Conservation (phyloP, 164 flowering plant species). For the Chimonanthus salicifolius region DNA sequence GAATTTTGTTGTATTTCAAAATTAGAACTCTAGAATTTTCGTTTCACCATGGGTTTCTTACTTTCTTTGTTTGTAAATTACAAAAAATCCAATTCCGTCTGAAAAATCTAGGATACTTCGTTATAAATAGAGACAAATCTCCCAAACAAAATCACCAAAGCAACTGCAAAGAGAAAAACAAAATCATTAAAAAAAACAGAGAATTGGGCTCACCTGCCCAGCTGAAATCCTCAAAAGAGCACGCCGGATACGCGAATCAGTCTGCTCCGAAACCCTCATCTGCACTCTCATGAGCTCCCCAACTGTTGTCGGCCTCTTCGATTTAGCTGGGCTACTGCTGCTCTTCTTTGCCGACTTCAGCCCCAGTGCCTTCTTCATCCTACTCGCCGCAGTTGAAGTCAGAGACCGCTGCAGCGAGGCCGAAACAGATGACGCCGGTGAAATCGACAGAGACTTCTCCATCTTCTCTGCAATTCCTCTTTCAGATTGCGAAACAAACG, state of each 20-base stretch:
- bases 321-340: conserved; percentile 20
- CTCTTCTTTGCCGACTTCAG: conserved; percentile 29
- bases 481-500: conserved; percentile 35
- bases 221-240: conserved; percentile 74
- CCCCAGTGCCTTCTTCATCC: conserved; percentile 75
- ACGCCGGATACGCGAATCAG: conserved; percentile 66
- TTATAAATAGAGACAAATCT: not conserved
- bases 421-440: conserved; percentile 19
- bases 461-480: conserved; percentile 1
- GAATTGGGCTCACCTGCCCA: conserved; percentile 53
- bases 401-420: conserved; percentile 57
- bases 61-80: too few relatives aligned
- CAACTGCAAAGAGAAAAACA: not conserved
- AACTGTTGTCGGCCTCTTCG: conserved; percentile 43
- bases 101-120: too few relatives aligned
- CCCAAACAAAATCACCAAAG: not conserved
- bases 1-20: too few relatives aligned
- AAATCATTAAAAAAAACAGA: not conserved
- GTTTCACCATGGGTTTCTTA: too few relatives aligned
- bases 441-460: conserved; percentile 16
- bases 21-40: too few relatives aligned
- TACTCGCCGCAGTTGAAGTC: conserved; percentile 67
- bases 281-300: conserved; percentile 81
- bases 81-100: too few relatives aligned
- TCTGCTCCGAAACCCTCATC: conserved; percentile 79